phyloP scores from a whole-genome alignment of 208 protist species.

The Acanthamoeba lenticulata region DNA sequence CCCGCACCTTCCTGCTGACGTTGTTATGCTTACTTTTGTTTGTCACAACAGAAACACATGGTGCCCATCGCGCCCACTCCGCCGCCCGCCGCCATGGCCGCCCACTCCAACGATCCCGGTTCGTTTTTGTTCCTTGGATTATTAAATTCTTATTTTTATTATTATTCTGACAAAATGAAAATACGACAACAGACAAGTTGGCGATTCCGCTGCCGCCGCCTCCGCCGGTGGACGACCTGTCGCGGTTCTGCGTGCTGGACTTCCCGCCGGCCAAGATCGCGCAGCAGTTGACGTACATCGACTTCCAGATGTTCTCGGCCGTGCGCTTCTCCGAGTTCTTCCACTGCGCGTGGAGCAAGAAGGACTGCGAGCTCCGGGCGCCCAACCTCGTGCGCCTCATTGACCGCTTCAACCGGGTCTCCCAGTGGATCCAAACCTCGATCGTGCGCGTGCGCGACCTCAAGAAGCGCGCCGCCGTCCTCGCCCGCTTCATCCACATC shows the following conservation, averaged over 20 bases:
- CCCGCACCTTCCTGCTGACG: neutral
- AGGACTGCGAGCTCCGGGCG: neutral
- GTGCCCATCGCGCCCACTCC: neutral
- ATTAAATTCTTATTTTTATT: neutral
- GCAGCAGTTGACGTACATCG: constrained; percentile 27
- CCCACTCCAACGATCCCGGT: neutral
- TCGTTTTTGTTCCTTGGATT: neutral
- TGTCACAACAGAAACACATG: neutral
- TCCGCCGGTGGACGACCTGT: constrained; percentile 11
- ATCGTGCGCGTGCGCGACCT: constrained; percentile 28
- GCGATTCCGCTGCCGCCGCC: neutral
- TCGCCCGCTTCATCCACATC: constrained; percentile 15
- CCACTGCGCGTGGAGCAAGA: constrained; percentile 42
- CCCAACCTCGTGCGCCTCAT: constrained; percentile 27
- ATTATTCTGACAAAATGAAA: neutral
- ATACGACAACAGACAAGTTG: neutral
- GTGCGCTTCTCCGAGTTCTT: constrained; percentile 38
- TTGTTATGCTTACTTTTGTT: neutral
- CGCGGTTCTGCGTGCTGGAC: neutral
- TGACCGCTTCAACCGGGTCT: constrained; percentile 38
- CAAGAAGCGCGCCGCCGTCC: neutral
- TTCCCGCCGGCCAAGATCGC: constrained; percentile 32
- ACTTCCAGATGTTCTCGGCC: constrained; percentile 20
- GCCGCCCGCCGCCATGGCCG: neutral
- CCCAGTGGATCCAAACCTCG: constrained; percentile 30